A percentile compares a stretch with the other conserved stretches of the same genome.
Evolutionary conservation across 345 rosid species (phyloP).

Genomic region (Populus nigra): DNA sequence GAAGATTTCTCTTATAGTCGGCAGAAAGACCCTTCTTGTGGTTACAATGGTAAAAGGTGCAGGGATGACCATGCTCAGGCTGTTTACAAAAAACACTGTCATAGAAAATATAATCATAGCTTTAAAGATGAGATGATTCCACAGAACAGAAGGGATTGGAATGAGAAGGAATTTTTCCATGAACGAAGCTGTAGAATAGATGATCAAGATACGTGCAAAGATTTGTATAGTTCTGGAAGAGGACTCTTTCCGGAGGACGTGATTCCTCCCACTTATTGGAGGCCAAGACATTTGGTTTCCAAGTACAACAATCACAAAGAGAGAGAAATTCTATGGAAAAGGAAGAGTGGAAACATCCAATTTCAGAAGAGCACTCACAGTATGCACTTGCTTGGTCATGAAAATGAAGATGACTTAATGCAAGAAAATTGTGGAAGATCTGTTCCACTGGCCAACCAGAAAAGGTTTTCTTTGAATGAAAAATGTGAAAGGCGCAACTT

Average conservation of each 20-base stretch:
- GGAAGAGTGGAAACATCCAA: conserved; percentile 24
- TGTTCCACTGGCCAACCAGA: conserved; percentile 24
- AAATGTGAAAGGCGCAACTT: conserved; percentile 24
- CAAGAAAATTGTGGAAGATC: conserved; percentile 23
- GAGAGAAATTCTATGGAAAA: conserved; percentile 26
- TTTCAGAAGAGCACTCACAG: conserved; percentile 30
- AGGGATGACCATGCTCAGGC: conserved; percentile 19
- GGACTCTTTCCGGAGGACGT: conserved; percentile 20
- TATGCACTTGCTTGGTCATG: conserved; percentile 22
- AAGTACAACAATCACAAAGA: conserved; percentile 21
- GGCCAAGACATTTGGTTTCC: conserved; percentile 25
- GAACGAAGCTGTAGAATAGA: conserved; percentile 23
- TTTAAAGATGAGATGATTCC: conserved; percentile 32
- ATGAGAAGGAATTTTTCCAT: conserved; percentile 25
- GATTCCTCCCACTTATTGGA: conserved; percentile 27
- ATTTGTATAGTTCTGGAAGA: conserved; percentile 20
- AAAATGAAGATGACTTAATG: conserved; percentile 25
- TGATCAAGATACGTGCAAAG: conserved; percentile 26
- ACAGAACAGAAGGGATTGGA: conserved; percentile 23
- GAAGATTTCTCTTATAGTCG: conserved; percentile 25
- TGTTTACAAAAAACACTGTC: conserved; percentile 18
- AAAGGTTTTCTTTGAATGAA: conserved; percentile 30
- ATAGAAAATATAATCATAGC: conserved; percentile 19
- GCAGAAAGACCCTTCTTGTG: conserved; percentile 22
- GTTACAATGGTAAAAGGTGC: conserved; percentile 28